Evolutionary conservation across 2,329 filamentous ascomycete genomes (phyloP), one percentile per base, ranked within the genome.

Genomic region (Calcarisporium arbuscula): DNA sequence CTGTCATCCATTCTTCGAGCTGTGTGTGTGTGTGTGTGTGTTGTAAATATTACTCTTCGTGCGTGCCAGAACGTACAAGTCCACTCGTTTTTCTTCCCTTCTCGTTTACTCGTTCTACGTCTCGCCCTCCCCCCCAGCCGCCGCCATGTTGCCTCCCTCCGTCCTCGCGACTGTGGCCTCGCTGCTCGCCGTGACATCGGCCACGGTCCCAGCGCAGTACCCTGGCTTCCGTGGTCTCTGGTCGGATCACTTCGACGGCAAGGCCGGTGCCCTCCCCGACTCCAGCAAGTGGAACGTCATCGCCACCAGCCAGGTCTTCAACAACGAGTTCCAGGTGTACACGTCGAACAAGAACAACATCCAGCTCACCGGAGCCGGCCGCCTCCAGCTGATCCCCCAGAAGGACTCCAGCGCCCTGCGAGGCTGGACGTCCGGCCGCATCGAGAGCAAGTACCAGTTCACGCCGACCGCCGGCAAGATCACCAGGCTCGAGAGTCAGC

Each of bases 301-400:
- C 21, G n/a, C n/a, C n/a, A 51, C 57, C 14, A 50, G 66, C 50
- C 44, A 67, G n/a, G 51, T 61, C 39, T 59, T 63, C 47, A 74
- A 74, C 57, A 57, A 61, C 45, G 70, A 74, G 52, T 49, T 61
- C 30, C 60, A 74, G 51, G 54, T 54, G 5, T 74, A 74, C 56
- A 61, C 60, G 23, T 48, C 52, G 5, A 64, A 60, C 30, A 56
- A 53, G 35, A 43, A 50, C 38, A 71, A 74, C 52, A 54, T 70
- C 14, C 70, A 74, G 48, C 58, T 69, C 30, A 68, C 64, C 7
- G 70, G 70, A 9, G 69, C 66, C 26, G 43, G 56, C n/a, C 72
- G 70, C 0, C 52, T 74, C 10, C 70, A 74, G 50, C 57, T 74
- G 34, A 61, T 73, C 1, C 70, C 70, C 10, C 63, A 60, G 47